Conservation (phyloP, 371 early-diverging fungal species). For the Mucor velutinosus region DNA sequence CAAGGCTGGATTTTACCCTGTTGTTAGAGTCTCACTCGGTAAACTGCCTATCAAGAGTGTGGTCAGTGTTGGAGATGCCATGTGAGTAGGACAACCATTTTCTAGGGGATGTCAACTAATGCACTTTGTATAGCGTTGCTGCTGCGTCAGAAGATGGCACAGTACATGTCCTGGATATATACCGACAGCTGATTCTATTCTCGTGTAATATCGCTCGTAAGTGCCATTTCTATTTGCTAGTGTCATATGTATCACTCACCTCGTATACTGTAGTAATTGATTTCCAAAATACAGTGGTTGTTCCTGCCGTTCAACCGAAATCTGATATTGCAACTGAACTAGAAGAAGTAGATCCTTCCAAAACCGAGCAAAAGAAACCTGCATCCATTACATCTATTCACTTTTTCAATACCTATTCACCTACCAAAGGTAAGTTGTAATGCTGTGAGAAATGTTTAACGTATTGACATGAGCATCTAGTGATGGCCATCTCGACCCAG, state of each 20-base stretch:
- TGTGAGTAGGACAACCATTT: slow-evolving; percentile 13
- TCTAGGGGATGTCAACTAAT: not conserved
- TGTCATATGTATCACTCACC: not conserved
- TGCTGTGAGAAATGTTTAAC: not conserved
- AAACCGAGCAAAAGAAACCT: slow-evolving; percentile 8
- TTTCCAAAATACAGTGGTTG: slow-evolving; percentile 11
- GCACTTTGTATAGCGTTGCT: slow-evolving; percentile 18
- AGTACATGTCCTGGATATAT: slow-evolving; percentile 20
- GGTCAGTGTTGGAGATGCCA: slow-evolving; percentile 21
- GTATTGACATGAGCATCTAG: not conserved
- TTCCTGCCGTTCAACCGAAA: slow-evolving; percentile 4
- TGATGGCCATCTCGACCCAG: slow-evolving; percentile 16
- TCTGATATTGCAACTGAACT: slow-evolving; percentile 8
- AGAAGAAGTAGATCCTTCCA: slow-evolving; percentile 13
- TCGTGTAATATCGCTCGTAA: slow-evolving; percentile 26
- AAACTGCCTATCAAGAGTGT: slow-evolving; percentile 14
- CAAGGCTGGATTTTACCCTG: slow-evolving; percentile 14
- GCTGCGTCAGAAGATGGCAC: slow-evolving; percentile 25
- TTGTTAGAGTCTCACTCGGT: not conserved
- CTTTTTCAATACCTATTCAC: slow-evolving; percentile 29
- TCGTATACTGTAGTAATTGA: not conserved
- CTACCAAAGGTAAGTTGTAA: slow-evolving; percentile 18
- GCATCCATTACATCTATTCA: slow-evolving; percentile 12
- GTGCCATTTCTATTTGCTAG: not conserved
- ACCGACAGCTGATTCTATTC: slow-evolving; percentile 14